Conservation (phyloP, 2,329 filamentous ascomycete genomes). For the Fusarium mundagurra region DNA sequence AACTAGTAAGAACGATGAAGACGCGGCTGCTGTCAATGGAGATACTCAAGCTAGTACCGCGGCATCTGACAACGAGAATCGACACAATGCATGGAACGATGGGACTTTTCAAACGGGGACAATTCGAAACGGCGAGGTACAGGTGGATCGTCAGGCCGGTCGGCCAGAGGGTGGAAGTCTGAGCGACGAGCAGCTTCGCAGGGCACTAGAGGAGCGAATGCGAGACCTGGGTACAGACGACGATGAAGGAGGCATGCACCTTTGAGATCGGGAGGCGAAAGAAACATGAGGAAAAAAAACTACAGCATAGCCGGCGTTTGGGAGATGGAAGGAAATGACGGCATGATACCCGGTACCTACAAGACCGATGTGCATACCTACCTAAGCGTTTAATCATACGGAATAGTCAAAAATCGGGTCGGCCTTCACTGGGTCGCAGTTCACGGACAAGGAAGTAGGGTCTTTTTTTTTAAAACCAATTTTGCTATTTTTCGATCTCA, state of each 20-base stretch:
- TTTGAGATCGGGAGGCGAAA: constrained; percentile 50
- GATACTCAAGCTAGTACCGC: constrained; percentile 7
- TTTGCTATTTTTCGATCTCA: constrained; percentile 39
- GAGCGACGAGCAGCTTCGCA: constrained; percentile 67
- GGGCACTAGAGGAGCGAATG: constrained; percentile 65
- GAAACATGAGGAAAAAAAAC: background rate
- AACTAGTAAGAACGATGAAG: constrained; percentile 46
- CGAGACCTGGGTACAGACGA: constrained; percentile 55
- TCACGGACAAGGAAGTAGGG: background rate
- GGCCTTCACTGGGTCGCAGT: background rate
- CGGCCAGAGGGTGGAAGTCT: constrained; percentile 57
- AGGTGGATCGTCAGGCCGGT: constrained; percentile 51
- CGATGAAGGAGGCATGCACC: constrained; percentile 68
- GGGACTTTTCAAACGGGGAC: constrained; percentile 71
- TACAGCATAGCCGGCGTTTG: constrained; percentile 41
- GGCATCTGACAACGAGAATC: constrained; percentile 10
- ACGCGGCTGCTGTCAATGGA: constrained; percentile 31
- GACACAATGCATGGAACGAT: constrained; percentile 65
- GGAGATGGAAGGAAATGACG: constrained; percentile 24
- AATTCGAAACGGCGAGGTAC: constrained; percentile 61
- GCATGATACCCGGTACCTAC: constrained; percentile 35
- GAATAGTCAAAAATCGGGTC: background rate
- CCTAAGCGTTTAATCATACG: background rate
- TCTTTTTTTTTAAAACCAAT: constrained; percentile 19
- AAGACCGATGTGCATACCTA: background rate